A percentile compares a stretch with the other conserved stretches of the same genome.
These are phyloP conservation scores for Linanthus parryae DNA, from an alignment of 148 eudicot genomes.

Conservation along the genomic window DNA sequence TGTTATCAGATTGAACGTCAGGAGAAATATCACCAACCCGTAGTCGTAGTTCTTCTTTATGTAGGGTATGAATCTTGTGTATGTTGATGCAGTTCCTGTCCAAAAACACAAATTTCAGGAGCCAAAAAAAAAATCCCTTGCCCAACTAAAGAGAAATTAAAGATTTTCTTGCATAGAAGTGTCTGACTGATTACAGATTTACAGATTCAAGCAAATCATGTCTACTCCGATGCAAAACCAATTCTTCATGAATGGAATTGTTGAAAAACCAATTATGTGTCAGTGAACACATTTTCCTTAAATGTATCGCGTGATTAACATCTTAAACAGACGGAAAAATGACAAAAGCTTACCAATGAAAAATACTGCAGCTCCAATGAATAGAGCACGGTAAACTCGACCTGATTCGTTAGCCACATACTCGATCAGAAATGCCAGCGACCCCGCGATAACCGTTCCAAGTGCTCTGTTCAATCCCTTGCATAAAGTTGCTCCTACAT, in stretches of 20 bases:
- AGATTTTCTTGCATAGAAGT: too few species aligned
- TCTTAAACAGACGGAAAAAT: too few species aligned
- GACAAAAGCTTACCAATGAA: conserved; percentile 52
- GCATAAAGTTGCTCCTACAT: conserved; percentile 84
- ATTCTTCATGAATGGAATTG: too few species aligned
- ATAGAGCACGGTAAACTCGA: conserved; percentile 45
- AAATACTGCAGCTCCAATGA: conserved; percentile 71
- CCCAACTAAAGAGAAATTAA: not conserved
- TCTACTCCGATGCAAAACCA: too few species aligned
- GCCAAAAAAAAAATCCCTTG: not conserved
- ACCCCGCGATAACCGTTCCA: conserved; percentile 81
- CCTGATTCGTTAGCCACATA: conserved; percentile 47
- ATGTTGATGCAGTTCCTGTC: conserved; percentile 67
- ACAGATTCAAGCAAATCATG: too few species aligned
- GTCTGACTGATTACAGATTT: too few species aligned
- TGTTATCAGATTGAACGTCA: conserved; percentile 79
- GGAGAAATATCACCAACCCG: conserved; percentile 77
- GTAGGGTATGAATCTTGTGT: conserved; percentile 74
- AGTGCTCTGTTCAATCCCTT: conserved; percentile 90
- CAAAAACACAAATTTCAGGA: not conserved
- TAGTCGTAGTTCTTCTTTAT: conserved; percentile 90
- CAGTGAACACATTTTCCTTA: too few species aligned
- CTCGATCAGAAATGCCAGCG: conserved; percentile 66
- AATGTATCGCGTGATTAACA: too few species aligned
- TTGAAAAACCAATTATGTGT: too few species aligned